phyloP scores from a whole-genome alignment of 768 basidiomycete genomes.

The Lenzites betulinus region DNA sequence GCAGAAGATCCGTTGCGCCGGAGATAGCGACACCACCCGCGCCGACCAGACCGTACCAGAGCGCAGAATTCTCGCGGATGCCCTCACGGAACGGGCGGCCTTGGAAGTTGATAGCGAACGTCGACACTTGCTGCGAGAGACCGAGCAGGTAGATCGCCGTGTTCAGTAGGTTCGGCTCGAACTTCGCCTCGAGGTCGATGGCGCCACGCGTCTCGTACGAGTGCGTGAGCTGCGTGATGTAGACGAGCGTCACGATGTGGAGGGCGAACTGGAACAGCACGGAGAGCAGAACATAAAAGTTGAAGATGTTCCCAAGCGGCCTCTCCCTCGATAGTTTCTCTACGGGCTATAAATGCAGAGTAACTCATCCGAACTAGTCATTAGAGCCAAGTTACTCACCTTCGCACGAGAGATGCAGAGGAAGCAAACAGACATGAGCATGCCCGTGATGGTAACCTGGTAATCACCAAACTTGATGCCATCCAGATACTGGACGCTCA shows the following conservation, averaged over 20 bases:
- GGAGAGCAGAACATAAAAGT: constrained; percentile 90
- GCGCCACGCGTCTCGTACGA: constrained; percentile 73
- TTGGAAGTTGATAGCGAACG: constrained; percentile 97
- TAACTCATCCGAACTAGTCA: not conserved
- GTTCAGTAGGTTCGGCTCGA: constrained; percentile 92
- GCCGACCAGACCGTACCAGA: constrained; percentile 90
- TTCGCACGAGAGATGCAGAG: constrained; percentile 96
- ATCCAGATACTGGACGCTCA: constrained; percentile 96
- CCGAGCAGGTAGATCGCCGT: constrained; percentile 96
- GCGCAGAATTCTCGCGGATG: constrained; percentile 91
- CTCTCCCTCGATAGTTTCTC: constrained; percentile 93
- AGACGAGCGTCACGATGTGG: constrained; percentile 87
- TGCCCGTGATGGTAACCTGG: constrained; percentile 94
- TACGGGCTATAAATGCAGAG: constrained; percentile 64
- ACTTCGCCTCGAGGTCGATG: constrained; percentile 95
- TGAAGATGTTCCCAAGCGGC: constrained; percentile 95
- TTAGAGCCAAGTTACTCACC: constrained; percentile 46
- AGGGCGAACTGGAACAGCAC: constrained; percentile 92
- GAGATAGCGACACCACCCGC: constrained; percentile 90
- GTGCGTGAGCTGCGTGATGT: constrained; percentile 89
- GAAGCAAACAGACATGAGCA: constrained; percentile 99
- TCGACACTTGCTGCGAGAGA: constrained; percentile 96
- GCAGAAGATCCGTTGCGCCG: constrained; percentile 92
- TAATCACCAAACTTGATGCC: constrained; percentile 99
- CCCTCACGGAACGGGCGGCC: constrained; percentile 98